These are phyloP conservation scores for Lachnellula arida DNA, from an alignment of 2,329 filamentous ascomycete genomes.

Conservation along the genomic window DNA sequence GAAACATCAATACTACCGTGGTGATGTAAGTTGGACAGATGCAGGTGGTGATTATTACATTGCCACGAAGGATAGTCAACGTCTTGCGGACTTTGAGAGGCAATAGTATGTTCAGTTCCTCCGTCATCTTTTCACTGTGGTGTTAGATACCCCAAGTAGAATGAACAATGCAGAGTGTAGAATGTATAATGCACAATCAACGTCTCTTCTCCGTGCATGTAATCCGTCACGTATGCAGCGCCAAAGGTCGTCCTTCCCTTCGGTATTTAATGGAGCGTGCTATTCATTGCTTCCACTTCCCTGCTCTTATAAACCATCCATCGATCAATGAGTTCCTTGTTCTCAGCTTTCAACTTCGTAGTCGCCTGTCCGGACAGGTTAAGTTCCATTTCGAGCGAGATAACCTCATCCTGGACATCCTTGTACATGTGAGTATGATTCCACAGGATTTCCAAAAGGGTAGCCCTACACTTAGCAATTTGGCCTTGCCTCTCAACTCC, in stretches of 20 bases:
- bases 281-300: conserved; percentile 85
- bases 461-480: conserved; percentile 64
- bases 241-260: not conserved
- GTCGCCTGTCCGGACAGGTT: conserved; percentile 77
- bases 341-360: conserved; percentile 72
- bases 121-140: not conserved
- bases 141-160: not conserved
- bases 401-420: conserved; percentile 89
- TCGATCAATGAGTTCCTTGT: conserved; percentile 80
- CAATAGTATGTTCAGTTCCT: not conserved
- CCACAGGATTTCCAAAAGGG: conserved; percentile 5
- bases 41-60: conserved; percentile 83
- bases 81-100: conserved; percentile 4
- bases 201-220: conserved; percentile 7
- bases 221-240: not conserved
- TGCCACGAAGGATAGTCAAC: conserved; percentile 56
- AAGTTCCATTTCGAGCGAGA: conserved; percentile 80
- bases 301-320: conserved; percentile 87
- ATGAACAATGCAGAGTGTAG: not conserved
- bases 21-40: conserved; percentile 84
- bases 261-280: conserved; percentile 35
- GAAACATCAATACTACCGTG: conserved; percentile 61
- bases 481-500: conserved; percentile 78
- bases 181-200: not conserved
- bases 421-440: conserved; percentile 31